phyloP scores from a whole-genome alignment of 208 protist genomes.

The Vickermania ingenoplastis region DNA sequence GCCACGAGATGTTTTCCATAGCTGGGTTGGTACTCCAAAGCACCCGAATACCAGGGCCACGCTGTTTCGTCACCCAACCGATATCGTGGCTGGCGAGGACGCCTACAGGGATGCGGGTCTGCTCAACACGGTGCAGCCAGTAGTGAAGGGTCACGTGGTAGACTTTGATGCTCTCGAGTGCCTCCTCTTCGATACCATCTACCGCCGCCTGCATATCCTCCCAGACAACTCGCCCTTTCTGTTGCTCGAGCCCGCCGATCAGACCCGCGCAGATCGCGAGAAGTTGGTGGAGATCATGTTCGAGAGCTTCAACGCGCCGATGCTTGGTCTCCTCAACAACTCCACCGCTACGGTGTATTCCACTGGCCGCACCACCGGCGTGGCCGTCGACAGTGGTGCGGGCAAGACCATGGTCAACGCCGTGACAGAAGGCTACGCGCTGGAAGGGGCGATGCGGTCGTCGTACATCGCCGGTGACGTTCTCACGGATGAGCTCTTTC shows the following conservation, averaged over 20 bases:
- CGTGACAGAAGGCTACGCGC: conserved; percentile 95
- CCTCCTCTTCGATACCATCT: conserved; percentile 73
- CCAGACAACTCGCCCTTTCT: conserved; percentile 67
- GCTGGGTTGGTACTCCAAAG: conserved; percentile 51
- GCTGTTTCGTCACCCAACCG: conserved; percentile 49
- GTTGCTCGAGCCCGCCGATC: conserved; percentile 96
- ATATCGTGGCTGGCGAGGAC: conserved; percentile 61
- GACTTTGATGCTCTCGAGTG: conserved; percentile 79
- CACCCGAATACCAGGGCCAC: conserved; percentile 49
- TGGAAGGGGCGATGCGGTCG: conserved; percentile 49
- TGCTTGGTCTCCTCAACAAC: conserved; percentile 88
- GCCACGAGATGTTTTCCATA: conserved; percentile 87
- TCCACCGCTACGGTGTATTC: conserved; percentile 95
- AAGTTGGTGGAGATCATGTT: conserved; percentile 94
- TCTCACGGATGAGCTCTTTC: conserved; percentile 71
- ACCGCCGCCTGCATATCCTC: conserved; percentile 40
- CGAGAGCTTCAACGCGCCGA: conserved; percentile 94
- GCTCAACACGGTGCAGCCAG: conserved; percentile 34
- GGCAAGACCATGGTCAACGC: conserved; percentile 97
- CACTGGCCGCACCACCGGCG: conserved; percentile 95
- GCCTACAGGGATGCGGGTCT: conserved; percentile 46
- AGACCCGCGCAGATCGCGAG: conserved; percentile 89
- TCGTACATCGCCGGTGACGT: conserved; percentile 65
- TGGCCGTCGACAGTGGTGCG: conserved; percentile 98
- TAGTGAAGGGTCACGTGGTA: conserved; percentile 51